Percentiles rank a stretch among this genome's conserved stretches.
Conservation (phyloP, 208 protist genomes). For the Crithidia bombi region DNA sequence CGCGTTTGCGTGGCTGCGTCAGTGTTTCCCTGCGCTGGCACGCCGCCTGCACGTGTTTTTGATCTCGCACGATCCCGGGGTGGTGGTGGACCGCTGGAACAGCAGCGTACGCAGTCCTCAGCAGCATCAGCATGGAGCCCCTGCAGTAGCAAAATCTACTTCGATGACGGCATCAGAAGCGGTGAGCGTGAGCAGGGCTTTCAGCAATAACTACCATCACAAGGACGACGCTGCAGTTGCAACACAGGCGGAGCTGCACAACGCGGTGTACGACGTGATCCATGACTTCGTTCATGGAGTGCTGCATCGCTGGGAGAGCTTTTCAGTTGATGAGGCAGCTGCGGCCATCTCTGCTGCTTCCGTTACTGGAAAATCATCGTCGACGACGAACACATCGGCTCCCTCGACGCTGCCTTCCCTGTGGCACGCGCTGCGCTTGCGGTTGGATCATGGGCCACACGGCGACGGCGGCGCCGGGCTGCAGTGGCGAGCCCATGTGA, state of each 20-base stretch:
- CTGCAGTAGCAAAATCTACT: too few species aligned
- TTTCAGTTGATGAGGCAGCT: not conserved
- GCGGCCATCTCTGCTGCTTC: not conserved
- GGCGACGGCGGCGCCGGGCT: not conserved
- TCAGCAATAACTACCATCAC: too few species aligned
- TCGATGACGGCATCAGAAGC: too few species aligned
- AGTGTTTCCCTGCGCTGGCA: slow-evolving; percentile 23
- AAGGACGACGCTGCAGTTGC: not conserved
- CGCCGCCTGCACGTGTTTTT: slow-evolving; percentile 28
- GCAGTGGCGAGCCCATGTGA: slow-evolving; percentile 28
- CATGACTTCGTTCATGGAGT: slow-evolving; percentile 19
- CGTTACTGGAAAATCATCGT: not conserved
- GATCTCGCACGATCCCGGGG: slow-evolving; percentile 13
- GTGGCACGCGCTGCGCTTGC: not conserved
- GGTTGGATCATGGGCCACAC: not conserved
- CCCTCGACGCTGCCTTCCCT: not conserved
- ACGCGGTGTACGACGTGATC: slow-evolving; percentile 17
- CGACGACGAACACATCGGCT: not conserved
- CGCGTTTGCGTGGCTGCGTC: slow-evolving; percentile 28
- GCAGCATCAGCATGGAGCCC: too few species aligned
- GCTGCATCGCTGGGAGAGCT: slow-evolving; percentile 31
- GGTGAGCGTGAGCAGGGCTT: too few species aligned
- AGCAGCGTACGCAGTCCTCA: not conserved
- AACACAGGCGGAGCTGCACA: not conserved
- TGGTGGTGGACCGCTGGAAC: slow-evolving; percentile 17